These are phyloP conservation scores for Babesia caballi DNA, from an alignment of 169 alveolate genomes.

Conservation along the genomic window DNA sequence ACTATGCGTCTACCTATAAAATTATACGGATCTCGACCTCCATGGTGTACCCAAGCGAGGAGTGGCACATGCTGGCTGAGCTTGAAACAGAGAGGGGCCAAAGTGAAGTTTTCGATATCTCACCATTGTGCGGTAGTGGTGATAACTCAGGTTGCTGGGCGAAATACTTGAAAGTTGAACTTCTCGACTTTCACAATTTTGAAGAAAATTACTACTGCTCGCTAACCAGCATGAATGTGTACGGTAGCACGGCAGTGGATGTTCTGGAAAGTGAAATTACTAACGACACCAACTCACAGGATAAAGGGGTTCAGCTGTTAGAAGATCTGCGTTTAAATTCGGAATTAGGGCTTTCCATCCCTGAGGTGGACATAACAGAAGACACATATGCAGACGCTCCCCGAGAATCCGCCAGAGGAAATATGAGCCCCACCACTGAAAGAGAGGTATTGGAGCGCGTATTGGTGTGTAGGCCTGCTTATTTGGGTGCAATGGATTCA, in stretches of 20 bases:
- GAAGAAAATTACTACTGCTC: constrained; percentile 82
- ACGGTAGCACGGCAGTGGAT: constrained; percentile 82
- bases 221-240: constrained; percentile 77
- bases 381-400: no score
- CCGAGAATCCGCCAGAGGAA: no score
- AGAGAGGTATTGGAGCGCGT: no score
- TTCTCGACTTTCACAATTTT: constrained; percentile 74
- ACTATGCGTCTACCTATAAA: constrained; percentile 78
- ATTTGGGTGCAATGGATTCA: no score
- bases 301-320: neutral
- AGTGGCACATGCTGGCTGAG: constrained; percentile 77
- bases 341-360: neutral
- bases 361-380: no score
- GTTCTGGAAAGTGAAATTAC: constrained; percentile 65
- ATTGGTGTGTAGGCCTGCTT: no score
- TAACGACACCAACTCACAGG: neutral
- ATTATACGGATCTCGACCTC: constrained; percentile 70
- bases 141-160: constrained; percentile 75
- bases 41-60: constrained; percentile 75
- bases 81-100: constrained; percentile 69
- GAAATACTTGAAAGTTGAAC: constrained; percentile 71
- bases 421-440: no score
- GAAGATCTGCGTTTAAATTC: neutral
- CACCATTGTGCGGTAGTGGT: constrained; percentile 66
- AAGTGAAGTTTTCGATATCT: constrained; percentile 77